Conservation (phyloP, 108 stramenopile species). For the Fragilaria crotonensis region DNA sequence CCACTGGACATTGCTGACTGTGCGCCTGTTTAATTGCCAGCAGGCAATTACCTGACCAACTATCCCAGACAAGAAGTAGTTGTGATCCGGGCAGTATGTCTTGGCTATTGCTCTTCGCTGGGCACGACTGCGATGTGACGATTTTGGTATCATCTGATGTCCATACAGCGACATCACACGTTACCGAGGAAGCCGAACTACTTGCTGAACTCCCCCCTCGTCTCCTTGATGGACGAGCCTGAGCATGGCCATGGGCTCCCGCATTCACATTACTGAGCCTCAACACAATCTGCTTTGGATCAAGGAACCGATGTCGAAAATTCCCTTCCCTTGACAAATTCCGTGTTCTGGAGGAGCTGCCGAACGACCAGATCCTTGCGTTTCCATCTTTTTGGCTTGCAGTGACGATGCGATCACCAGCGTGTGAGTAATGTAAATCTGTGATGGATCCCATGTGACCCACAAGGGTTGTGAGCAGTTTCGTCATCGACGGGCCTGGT, state of each 20-base stretch:
- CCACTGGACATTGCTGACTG: conserved; percentile 52
- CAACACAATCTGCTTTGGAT: conserved; percentile 5
- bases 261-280: not conserved
- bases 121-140: conserved; percentile 68
- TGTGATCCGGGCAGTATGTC: conserved; percentile 67
- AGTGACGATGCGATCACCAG: conserved; percentile 71
- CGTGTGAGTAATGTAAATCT: conserved; percentile 68
- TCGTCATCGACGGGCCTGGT: conserved; percentile 5
- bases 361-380: conserved; percentile 68
- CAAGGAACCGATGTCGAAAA: not conserved
- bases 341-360: conserved; percentile 15
- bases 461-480: conserved; percentile 49
- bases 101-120: conserved; percentile 39
- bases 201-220: conserved; percentile 18
- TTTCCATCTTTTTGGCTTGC: conserved; percentile 84
- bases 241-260: not conserved
- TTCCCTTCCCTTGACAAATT: not conserved
- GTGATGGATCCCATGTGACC: conserved; percentile 79
- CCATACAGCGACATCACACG: conserved; percentile 79
- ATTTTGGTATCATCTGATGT: conserved; percentile 65
- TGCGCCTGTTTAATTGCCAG: conserved; percentile 63
- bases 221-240: conserved; percentile 1
- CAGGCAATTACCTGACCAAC: conserved; percentile 63
- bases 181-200: conserved; percentile 20
- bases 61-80: conserved; percentile 75